Evolutionary conservation across 2,329 filamentous ascomycete species (phyloP).

Genomic region (Sclerotinia minor): DNA sequence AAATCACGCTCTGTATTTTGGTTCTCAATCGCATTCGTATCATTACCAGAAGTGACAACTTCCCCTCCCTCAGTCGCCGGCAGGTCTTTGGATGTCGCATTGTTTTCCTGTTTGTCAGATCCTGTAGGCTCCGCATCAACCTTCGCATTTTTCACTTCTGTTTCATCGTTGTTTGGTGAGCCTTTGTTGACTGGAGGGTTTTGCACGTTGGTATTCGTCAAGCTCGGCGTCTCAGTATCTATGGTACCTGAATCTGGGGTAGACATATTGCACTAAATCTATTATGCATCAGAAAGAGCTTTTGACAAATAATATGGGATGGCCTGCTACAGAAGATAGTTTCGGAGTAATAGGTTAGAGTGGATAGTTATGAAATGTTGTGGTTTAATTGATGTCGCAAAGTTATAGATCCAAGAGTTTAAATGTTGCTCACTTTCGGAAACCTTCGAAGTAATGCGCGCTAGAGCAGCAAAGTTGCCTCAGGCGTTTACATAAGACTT

Average conservation of each 20-base stretch:
- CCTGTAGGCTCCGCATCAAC: not conserved
- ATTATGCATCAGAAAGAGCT: slow-evolving; percentile 25
- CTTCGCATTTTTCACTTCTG: slow-evolving; percentile 1
- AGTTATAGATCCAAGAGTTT: slow-evolving; percentile 5
- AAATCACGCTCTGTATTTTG: slow-evolving; percentile 26
- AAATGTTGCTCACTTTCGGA: slow-evolving; percentile 1
- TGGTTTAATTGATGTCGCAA: slow-evolving; percentile 15
- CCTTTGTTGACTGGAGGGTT: not conserved
- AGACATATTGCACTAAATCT: slow-evolving; percentile 26
- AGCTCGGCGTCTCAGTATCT: slow-evolving; percentile 15
- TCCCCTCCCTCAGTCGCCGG: slow-evolving; percentile 18
- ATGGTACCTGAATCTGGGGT: slow-evolving; percentile 22
- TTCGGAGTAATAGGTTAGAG: not conserved
- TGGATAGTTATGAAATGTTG: slow-evolving; percentile 3
- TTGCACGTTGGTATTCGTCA: not conserved
- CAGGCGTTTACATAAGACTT: not conserved
- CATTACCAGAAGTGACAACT: slow-evolving; percentile 23
- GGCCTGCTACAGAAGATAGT: slow-evolving; percentile 21
- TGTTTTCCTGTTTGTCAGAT: not conserved
- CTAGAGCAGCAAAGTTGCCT: slow-evolving; percentile 4
- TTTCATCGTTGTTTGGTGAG: slow-evolving; percentile 8
- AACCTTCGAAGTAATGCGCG: slow-evolving; percentile 3
- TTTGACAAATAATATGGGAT: slow-evolving; percentile 24
- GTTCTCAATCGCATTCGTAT: slow-evolving; percentile 28
- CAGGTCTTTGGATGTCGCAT: not conserved